phyloP scores from a whole-genome alignment of 305 asterid genomes.

The Fraxinus dipetala region DNA sequence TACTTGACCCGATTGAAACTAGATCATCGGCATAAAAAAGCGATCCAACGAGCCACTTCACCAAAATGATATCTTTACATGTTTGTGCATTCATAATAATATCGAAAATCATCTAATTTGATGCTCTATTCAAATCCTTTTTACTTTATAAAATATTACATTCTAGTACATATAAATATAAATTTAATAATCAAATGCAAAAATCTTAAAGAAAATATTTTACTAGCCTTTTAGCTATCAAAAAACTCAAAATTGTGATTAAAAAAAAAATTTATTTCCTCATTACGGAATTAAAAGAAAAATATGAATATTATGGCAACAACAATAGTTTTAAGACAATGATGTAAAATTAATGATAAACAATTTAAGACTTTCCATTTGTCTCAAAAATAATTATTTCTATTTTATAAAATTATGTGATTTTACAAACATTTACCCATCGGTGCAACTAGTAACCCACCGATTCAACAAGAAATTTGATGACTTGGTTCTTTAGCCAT shows the following conservation, averaged over 20 bases:
- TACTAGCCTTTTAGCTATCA: background rate
- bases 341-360: background rate
- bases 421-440: background rate
- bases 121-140: background rate
- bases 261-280: background rate
- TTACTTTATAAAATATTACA: background rate
- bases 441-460: background rate
- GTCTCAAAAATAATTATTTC: background rate
- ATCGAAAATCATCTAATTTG: background rate
- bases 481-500: background rate
- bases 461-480: background rate
- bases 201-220: background rate
- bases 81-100: background rate
- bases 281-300: background rate
- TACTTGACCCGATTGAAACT: background rate
- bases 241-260: background rate
- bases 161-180: background rate
- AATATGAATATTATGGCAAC: background rate
- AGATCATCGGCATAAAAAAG: background rate
- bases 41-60: background rate
- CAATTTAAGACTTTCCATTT: background rate
- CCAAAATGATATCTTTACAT: background rate
- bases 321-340: background rate
- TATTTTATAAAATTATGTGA: background rate
- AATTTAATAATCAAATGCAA: background rate